Conservation (phyloP, 2,329 filamentous ascomycete species). For the Saccharata proteae region DNA sequence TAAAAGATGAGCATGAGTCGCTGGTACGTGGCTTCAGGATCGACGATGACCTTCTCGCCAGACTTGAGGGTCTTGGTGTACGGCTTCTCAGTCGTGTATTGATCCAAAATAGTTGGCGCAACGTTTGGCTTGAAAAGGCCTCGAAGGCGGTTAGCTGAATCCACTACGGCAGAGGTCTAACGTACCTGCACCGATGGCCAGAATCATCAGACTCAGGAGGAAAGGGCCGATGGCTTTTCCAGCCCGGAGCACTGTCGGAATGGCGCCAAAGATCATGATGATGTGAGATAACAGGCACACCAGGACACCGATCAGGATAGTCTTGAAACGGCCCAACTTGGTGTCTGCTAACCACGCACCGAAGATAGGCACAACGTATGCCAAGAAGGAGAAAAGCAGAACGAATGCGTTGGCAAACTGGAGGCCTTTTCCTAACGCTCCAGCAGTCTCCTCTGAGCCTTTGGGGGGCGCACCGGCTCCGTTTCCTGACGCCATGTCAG, state of each 20-base stretch:
- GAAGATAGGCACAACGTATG: constrained; percentile 44
- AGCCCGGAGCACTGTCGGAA: constrained; percentile 29
- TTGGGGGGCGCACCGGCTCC: constrained; percentile 19
- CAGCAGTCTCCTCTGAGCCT: constrained; percentile 30
- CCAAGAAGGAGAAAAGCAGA: constrained; percentile 45
- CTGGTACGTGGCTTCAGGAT: constrained; percentile 33
- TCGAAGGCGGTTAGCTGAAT: neutral
- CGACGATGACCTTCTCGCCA: constrained; percentile 35
- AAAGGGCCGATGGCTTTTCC: constrained; percentile 27
- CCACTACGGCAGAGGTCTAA: neutral
- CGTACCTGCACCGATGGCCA: constrained; percentile 25
- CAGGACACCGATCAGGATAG: constrained; percentile 26
- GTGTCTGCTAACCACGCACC: constrained; percentile 32
- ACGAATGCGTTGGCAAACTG: constrained; percentile 40
- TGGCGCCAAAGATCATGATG: constrained; percentile 22
- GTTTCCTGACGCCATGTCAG: constrained; percentile 2
- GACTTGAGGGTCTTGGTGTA: constrained; percentile 31
- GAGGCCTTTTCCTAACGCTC: constrained; percentile 48
- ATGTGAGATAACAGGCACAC: constrained; percentile 27
- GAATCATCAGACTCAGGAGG: constrained; percentile 26
- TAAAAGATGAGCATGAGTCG: constrained; percentile 27
- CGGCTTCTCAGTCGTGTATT: constrained; percentile 29
- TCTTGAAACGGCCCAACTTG: constrained; percentile 28
- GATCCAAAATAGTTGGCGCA: constrained; percentile 32
- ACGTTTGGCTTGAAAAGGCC: constrained; percentile 31